Base-by-base conservation (phyloP, 164 flowering plant species). In the Warburgia ugandensis region DNA sequence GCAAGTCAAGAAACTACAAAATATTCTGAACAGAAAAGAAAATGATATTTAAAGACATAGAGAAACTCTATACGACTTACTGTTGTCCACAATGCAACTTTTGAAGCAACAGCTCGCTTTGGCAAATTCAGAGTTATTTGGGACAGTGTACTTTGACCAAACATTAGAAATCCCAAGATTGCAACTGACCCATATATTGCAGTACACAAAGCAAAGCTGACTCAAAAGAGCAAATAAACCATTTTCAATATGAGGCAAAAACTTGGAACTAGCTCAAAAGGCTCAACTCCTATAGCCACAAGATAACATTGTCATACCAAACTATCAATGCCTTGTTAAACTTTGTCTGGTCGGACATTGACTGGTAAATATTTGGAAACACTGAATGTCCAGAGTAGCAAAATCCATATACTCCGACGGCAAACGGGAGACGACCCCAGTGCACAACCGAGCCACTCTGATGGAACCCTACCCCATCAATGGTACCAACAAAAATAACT, bases 101-200 rank as follows among this genome's bases (percentile, higher is more conserved):
- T 77, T 31, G 96, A 80, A 20, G 69, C 55, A 46, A 85, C 13
- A 2, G 77, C 33, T 51, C 75, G 37, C 41, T 48, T 48, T 42
- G 96, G 98, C 83, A 92, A 59, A 54, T 86, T 92, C 57, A 92
- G 58, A 38, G 99, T 92, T 53, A 92, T 77, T 67, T 88, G 96
- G 30, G 96, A 86, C 60, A 71, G 38, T 2, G 99, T 88, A 2
- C 17, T 56, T 56, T 80, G 61, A 31, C 99, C 99, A 65, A 86
- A 92, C 89, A 84, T 84, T 53, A 78, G 77, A 71, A 32, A 92
- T 48, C 96, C 96, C 80, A 80, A 59, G 23, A 67, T 38, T 36
- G 96, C 99, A 58, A 80, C 75, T 46, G 84, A 71, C 13, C 85
- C 95, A 67, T 92, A 92, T 17, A 84, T 22, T 26, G 77, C 11